Percentiles rank a stretch among this genome's conserved stretches.
phyloP scores from a whole-genome alignment of 805 yeast genomes.

The Candida dendrica region DNA sequence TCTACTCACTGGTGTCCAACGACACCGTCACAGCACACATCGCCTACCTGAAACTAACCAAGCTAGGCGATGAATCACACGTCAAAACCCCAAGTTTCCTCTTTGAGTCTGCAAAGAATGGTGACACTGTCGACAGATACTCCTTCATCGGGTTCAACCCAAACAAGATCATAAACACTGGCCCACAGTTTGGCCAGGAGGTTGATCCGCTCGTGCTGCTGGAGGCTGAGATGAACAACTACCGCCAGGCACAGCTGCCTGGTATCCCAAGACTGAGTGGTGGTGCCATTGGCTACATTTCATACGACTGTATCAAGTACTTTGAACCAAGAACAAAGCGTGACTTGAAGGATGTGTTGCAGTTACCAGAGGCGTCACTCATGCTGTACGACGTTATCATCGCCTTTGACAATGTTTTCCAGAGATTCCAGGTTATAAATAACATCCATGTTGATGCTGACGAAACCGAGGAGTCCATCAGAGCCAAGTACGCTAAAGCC shows the following conservation, averaged over 20 bases:
- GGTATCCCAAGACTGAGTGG: slow-evolving; percentile 84
- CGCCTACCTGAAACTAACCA: slow-evolving; percentile 79
- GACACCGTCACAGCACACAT: slow-evolving; percentile 83
- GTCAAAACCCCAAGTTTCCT: slow-evolving; percentile 64
- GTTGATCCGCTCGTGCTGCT: slow-evolving; percentile 74
- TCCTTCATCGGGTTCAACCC: slow-evolving; percentile 89
- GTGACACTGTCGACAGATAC: slow-evolving; percentile 83
- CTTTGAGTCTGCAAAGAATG: slow-evolving; percentile 83
- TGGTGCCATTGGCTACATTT: slow-evolving; percentile 94
- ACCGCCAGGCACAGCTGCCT: slow-evolving; percentile 68
- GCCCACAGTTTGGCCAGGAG: slow-evolving; percentile 47
- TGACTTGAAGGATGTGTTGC: slow-evolving; percentile 65
- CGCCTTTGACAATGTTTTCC: slow-evolving; percentile 92
- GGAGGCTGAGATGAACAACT: slow-evolving; percentile 63
- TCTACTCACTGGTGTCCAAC: slow-evolving; percentile 65
- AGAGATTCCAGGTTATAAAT: slow-evolving; percentile 83
- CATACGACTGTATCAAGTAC: slow-evolving; percentile 94
- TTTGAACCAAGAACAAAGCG: slow-evolving; percentile 89
- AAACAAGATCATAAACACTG: slow-evolving; percentile 74
- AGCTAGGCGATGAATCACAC: slow-evolving; percentile 42
- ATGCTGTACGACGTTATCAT: slow-evolving; percentile 88
- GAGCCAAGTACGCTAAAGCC: slow-evolving; percentile 46
- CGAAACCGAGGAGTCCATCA: slow-evolving; percentile 25
- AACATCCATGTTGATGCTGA: slow-evolving; percentile 49
- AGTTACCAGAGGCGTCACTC: slow-evolving; percentile 85